These are phyloP conservation scores for Globisporangium paroecandrum DNA, from an alignment of 352 stramenopile species.

Conservation along the genomic window DNA sequence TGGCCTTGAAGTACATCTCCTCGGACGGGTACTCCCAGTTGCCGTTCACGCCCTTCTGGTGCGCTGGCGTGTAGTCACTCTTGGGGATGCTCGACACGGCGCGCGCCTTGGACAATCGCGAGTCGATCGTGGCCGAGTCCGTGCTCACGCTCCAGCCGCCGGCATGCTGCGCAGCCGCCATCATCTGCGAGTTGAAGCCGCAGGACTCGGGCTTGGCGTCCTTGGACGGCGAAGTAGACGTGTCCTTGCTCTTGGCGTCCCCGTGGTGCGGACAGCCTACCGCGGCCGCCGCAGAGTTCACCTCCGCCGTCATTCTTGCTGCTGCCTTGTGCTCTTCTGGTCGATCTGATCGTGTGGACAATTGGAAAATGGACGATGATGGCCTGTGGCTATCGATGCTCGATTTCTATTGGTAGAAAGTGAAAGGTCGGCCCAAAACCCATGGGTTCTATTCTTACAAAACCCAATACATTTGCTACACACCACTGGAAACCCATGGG, in stretches of 20 bases:
- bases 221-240: not conserved
- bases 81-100: constrained; percentile 95
- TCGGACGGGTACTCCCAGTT: constrained; percentile 97
- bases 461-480: not conserved
- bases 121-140: constrained; percentile 18
- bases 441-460: not conserved
- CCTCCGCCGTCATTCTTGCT: constrained; percentile 56
- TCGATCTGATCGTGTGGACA: constrained; percentile 4
- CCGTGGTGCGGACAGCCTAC: constrained; percentile 43
- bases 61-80: constrained; percentile 67
- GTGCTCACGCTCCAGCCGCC: constrained; percentile 35
- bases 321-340: not conserved
- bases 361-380: not conserved
- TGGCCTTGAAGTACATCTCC: constrained; percentile 98
- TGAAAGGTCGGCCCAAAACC: not conserved
- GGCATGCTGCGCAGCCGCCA: constrained; percentile 41
- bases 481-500: not conserved
- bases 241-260: constrained; percentile 13
- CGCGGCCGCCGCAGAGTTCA: constrained; percentile 56
- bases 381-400: not conserved
- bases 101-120: constrained; percentile 76
- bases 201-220: constrained; percentile 18
- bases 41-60: constrained; percentile 48
- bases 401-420: not conserved
- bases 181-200: constrained; percentile 63